Evolutionary conservation across 2,329 filamentous ascomycete species (phyloP), one percentile per base, ranked within the genome.

Genomic region (Cytospora schulzeri): DNA sequence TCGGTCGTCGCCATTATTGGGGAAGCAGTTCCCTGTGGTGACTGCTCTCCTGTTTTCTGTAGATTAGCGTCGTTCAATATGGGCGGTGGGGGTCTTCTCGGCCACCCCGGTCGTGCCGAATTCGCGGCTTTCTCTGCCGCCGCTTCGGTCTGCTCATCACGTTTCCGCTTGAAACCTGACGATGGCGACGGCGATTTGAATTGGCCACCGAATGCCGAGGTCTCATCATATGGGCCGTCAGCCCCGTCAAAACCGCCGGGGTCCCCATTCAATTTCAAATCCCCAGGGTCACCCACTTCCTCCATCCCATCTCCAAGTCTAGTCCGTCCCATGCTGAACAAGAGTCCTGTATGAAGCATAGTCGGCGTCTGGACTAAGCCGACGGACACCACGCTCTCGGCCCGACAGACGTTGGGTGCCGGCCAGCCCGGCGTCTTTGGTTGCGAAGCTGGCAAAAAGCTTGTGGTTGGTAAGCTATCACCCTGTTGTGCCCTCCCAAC

Each of bases 121-220:
- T 2, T 9, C 45, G 52, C 33, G 22, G 51, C 2, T 8, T 33
- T 11, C n/a, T 54, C 33, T 22, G 9, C 26, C 17, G 33, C 3
- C 17, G 33, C 6, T 14, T 57, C 38, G 29, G 56, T 24, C 31
- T 52, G 29, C 8, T 63, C 56, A 50, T 63, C 56, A 50, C 64
- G 51, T 41, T 66, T 66, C n/a, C 60, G 64, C 52, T 63, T 66
- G 15, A 63, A 33, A 28, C 24, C 38, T 48, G 64, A 66, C 17
- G 64, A 66, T 26, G 55, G 60, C 11, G 51, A 60, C 14, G 60
- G 41, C 26, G 31, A 53, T 19, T 31, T 48, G 11, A 53, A 29
- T 8, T 60, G 56, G 26, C 26, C 52, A 15, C 56, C 51, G 41
- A 66, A 60, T 4, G 64, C 64, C n/a, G 33, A 53, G 26, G 8